Evolutionary conservation across 106 monocot genomes (phyloP).

Genomic region (Posidonia australis): DNA sequence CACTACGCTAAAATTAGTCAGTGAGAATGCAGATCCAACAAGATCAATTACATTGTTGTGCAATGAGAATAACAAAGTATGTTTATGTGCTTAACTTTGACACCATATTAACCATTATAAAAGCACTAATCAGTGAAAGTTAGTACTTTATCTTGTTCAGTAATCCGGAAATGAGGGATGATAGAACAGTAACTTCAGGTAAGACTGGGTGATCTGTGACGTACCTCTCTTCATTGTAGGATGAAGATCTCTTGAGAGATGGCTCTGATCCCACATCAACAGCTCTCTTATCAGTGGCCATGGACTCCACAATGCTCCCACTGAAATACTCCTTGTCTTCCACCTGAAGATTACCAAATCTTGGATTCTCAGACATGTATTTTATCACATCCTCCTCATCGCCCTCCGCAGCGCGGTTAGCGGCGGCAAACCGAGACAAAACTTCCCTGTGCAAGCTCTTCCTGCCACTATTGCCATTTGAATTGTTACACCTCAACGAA

Average conservation of each 20-base stretch:
- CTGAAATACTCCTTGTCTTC: constrained; percentile 95
- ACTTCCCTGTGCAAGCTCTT: constrained; percentile 29
- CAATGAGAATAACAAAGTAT: too few relatives aligned
- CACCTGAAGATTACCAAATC: constrained; percentile 26
- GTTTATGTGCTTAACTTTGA: too few relatives aligned
- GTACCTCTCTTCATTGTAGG: constrained; percentile 77
- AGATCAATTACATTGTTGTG: too few relatives aligned
- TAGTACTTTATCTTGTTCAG: too few relatives aligned
- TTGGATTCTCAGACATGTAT: constrained; percentile 31
- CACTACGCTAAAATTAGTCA: too few relatives aligned
- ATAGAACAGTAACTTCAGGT: too few relatives aligned
- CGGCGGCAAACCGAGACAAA: constrained; percentile 29
- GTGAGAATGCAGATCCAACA: too few relatives aligned
- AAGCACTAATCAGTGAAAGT: too few relatives aligned
- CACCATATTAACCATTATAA: too few relatives aligned
- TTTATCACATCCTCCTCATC: constrained; percentile 11
- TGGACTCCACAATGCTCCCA: constrained; percentile 78
- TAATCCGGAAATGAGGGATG: too few relatives aligned
- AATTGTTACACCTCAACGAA: background rate
- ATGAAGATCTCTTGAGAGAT: constrained; percentile 54
- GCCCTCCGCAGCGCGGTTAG: constrained; percentile 5
- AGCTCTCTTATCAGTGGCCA: background rate
- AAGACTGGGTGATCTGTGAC: too few relatives aligned
- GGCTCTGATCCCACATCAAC: constrained; percentile 17
- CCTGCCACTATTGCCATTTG: constrained; percentile 20